These are phyloP conservation scores for Adansonia grandidieri DNA, from an alignment of 441 rosid genomes.

Conservation along the genomic window DNA sequence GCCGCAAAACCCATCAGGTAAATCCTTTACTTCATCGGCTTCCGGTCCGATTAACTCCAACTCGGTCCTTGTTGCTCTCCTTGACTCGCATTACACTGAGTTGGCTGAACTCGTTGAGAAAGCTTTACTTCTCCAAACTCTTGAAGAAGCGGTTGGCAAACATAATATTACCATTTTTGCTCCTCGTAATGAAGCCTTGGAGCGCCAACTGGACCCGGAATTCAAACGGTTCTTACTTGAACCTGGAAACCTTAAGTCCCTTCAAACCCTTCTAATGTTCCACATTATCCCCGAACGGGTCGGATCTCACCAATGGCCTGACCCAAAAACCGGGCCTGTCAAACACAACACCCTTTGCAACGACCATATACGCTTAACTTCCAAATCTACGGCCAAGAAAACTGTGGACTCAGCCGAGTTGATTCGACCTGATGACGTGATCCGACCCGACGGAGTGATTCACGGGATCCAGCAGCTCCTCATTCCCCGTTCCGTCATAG, in stretches of 20 bases:
- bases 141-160: slow-evolving; percentile 74
- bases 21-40: slow-evolving; percentile 31
- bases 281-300: not conserved
- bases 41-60: slow-evolving; percentile 67
- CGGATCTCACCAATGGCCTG: slow-evolving; percentile 22
- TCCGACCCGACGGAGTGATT: slow-evolving; percentile 81
- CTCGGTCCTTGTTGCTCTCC: slow-evolving; percentile 86
- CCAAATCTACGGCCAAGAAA: slow-evolving; percentile 35
- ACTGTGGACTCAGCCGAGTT: slow-evolving; percentile 54
- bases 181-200: slow-evolving; percentile 76
- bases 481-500: slow-evolving; percentile 76
- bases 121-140: slow-evolving; percentile 79
- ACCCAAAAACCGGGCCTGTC: slow-evolving; percentile 29
- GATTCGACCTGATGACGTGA: slow-evolving; percentile 63
- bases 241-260: slow-evolving; percentile 63
- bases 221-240: slow-evolving; percentile 83
- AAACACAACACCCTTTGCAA: slow-evolving; percentile 56
- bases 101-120: slow-evolving; percentile 88
- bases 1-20: slow-evolving; percentile 41
- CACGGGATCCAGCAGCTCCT: slow-evolving; percentile 32
- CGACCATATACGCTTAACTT: slow-evolving; percentile 43
- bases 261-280: not conserved
- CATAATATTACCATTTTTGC: slow-evolving; percentile 89
- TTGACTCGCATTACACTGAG: slow-evolving; percentile 91
- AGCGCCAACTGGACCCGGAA: slow-evolving; percentile 77